phyloP scores from a whole-genome alignment of 106 monocot species.

The Dendrobium nobile region DNA sequence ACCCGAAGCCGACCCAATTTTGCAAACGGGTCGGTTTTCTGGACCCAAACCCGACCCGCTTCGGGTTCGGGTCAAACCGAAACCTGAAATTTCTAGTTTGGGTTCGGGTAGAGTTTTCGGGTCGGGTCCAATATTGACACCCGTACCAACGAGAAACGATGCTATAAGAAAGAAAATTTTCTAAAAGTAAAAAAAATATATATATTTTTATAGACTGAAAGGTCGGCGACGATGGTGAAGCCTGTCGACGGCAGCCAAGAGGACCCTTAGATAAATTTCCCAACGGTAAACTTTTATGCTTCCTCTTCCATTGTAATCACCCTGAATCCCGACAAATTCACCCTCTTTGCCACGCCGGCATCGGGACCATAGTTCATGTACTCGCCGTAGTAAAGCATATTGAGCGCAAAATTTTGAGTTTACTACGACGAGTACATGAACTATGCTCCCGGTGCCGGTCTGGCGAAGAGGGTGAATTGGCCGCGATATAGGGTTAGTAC shows the following conservation, averaged over 20 bases:
- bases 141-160: background rate
- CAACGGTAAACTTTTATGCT: constrained; percentile 42
- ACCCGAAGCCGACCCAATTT: too few species aligned
- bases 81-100: too few species aligned
- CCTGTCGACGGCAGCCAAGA: constrained; percentile 44
- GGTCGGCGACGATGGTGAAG: constrained; percentile 33
- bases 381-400: constrained; percentile 52
- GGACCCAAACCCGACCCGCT: too few species aligned
- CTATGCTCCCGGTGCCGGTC: too few species aligned
- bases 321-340: constrained; percentile 35
- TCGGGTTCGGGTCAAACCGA: too few species aligned
- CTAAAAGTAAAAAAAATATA: background rate
- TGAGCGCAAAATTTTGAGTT: constrained; percentile 29
- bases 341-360: constrained; percentile 25
- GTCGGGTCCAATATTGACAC: too few species aligned
- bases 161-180: background rate
- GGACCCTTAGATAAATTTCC: constrained; percentile 31
- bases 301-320: constrained; percentile 29
- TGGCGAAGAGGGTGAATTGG: too few species aligned
- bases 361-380: constrained; percentile 56
- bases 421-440: constrained; percentile 20
- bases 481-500: too few species aligned
- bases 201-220: constrained; percentile 7
- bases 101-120: too few species aligned
- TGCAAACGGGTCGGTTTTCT: too few species aligned